Evolutionary conservation across 257 asterid genomes (phyloP).

Genomic region (Ocimum tenuiflorum): DNA sequence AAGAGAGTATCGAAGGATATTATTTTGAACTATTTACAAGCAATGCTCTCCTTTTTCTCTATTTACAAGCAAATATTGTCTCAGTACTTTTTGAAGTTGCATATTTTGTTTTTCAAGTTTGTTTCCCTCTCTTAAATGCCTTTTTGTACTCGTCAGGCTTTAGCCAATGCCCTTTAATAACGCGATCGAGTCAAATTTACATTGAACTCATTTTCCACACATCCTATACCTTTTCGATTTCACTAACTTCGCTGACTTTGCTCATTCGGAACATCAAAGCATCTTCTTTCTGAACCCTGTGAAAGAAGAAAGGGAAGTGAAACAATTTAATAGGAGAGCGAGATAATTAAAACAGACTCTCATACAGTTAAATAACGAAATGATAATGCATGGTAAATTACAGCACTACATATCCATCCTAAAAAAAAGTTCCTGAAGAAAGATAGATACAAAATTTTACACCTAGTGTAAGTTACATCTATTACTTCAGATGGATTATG

Average conservation of each 20-base stretch:
- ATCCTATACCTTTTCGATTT: constrained; percentile 70
- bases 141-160: no score
- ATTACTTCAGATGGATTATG: no score
- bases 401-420: neutral
- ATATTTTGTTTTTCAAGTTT: no score
- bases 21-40: no score
- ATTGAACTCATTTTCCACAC: no score
- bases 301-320: constrained; percentile 22
- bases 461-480: constrained; percentile 6
- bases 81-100: no score
- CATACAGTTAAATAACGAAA: constrained; percentile 1
- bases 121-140: no score
- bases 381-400: neutral
- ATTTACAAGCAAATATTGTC: no score
- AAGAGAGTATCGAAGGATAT: no score
- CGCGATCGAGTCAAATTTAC: no score
- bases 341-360: neutral
- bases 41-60: no score
- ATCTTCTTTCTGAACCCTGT: constrained; percentile 88
- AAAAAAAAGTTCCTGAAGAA: constrained; percentile 8
- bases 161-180: no score
- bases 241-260: constrained; percentile 68
- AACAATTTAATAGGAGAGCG: constrained; percentile 9
- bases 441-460: neutral
- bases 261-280: constrained; percentile 71